A percentile compares a stretch with the other conserved stretches of the same genome.
Conservation (phyloP, 768 basidiomycete species). For the Boletus insuetus region DNA sequence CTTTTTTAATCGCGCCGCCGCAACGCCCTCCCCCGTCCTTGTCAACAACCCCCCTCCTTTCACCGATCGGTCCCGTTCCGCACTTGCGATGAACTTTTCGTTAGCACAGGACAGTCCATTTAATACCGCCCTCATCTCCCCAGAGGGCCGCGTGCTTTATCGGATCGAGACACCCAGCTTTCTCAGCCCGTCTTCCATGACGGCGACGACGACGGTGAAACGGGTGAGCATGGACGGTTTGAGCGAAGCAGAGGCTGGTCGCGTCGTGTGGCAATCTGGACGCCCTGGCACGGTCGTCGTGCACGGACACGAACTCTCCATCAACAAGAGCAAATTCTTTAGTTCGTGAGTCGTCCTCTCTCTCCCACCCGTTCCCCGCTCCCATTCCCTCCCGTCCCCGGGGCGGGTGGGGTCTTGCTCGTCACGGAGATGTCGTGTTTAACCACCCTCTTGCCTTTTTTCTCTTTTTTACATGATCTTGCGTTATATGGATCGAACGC, state of each 20-base stretch:
- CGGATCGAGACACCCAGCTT: conserved; percentile 30
- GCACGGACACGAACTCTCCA: conserved; percentile 26
- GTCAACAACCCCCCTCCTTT: neutral
- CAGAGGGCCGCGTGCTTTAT: conserved; percentile 29
- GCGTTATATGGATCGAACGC: neutral
- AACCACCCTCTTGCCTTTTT: neutral
- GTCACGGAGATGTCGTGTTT: neutral
- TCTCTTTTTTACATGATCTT: too few relatives aligned
- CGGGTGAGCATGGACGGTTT: conserved; percentile 24
- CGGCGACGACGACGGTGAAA: conserved; percentile 23
- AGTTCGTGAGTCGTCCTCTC: conserved; percentile 27
- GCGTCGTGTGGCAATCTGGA: conserved; percentile 31
- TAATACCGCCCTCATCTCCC: conserved; percentile 29
- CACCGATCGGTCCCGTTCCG: neutral
- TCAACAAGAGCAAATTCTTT: conserved; percentile 27
- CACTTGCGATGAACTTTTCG: conserved; percentile 30
- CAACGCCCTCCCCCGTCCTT: conserved; percentile 1
- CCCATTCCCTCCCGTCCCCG: neutral
- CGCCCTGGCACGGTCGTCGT: conserved; percentile 26
- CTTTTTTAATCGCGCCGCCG: conserved; percentile 15
- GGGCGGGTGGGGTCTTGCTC: neutral
- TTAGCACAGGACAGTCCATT: conserved; percentile 31
- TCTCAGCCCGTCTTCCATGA: conserved; percentile 3
- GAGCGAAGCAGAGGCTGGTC: conserved; percentile 26
- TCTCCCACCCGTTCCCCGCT: neutral